Evolutionary conservation across 345 rosid species (phyloP).

Genomic region (Pistacia vera): DNA sequence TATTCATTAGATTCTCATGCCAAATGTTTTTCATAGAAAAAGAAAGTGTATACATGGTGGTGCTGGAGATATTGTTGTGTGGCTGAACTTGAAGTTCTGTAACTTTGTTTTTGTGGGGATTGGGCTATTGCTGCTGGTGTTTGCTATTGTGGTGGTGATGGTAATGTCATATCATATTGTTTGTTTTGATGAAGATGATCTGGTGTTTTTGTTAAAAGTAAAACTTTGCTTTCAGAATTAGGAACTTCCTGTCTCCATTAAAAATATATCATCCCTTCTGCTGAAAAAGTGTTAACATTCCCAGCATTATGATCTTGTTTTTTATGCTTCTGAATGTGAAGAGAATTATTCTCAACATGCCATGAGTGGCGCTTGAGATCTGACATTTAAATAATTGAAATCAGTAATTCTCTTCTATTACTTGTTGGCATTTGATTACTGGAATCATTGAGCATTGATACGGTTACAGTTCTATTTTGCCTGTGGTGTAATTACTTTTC

Average conservation of each 20-base stretch:
- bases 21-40: not conserved
- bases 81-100: not conserved
- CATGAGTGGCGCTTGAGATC: not conserved
- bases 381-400: not conserved
- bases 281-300: not conserved
- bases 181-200: not conserved
- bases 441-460: not conserved
- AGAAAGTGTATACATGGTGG: not conserved
- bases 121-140: not conserved
- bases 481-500: not conserved
- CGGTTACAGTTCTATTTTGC: not conserved
- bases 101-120: not conserved
- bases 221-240: not conserved
- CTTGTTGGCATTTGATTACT: not conserved
- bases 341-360: not conserved
- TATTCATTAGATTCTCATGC: not conserved
- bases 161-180: not conserved
- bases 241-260: not conserved
- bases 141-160: not conserved
- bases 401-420: not conserved
- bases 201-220: not conserved
- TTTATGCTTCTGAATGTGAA: not conserved
- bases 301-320: not conserved
- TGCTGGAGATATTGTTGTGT: not conserved
- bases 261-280: not conserved